Evolutionary conservation across 2,329 filamentous ascomycete genomes (phyloP).

Genomic region (Ceratocystis destructans): DNA sequence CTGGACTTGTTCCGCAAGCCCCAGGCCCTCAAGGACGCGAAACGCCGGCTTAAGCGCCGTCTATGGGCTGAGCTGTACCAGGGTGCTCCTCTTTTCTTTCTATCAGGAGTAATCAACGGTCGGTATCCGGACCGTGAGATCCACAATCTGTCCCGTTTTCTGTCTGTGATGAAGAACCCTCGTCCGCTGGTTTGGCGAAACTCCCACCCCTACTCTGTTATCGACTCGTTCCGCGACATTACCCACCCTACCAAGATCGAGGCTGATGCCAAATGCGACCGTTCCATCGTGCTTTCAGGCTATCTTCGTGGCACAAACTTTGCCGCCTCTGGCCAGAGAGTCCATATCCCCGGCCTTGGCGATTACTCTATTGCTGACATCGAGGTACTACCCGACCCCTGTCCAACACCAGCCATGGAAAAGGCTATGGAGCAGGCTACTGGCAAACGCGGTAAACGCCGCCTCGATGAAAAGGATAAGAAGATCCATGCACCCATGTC

Average conservation of each 20-base stretch:
- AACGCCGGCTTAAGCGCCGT: conserved; percentile 89
- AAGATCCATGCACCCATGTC: conserved; percentile 95
- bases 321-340: conserved; percentile 64
- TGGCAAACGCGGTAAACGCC: conserved; percentile 65
- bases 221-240: conserved; percentile 89
- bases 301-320: conserved; percentile 95
- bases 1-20: conserved; percentile 91
- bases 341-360: conserved; percentile 85
- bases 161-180: conserved; percentile 98
- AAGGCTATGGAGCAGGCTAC: conserved; percentile 71
- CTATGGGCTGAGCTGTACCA: conserved; percentile 97
- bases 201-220: conserved; percentile 82
- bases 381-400: conserved; percentile 83
- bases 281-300: conserved; percentile 79
- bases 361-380: conserved; percentile 74
- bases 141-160: conserved; percentile 85
- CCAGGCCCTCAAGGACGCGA: conserved; percentile 78
- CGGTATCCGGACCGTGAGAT: conserved; percentile 93
- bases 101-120: conserved; percentile 92
- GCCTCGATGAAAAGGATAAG: conserved; percentile 93
- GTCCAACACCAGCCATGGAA: conserved; percentile 83
- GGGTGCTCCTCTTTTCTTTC: conserved; percentile 90
- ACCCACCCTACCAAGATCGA: conserved; percentile 89
- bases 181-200: conserved; percentile 94
- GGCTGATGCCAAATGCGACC: conserved; percentile 75